Evolutionary conservation across 495 filamentous ascomycete species (phyloP).

Genomic region (Parmelia sp.): DNA sequence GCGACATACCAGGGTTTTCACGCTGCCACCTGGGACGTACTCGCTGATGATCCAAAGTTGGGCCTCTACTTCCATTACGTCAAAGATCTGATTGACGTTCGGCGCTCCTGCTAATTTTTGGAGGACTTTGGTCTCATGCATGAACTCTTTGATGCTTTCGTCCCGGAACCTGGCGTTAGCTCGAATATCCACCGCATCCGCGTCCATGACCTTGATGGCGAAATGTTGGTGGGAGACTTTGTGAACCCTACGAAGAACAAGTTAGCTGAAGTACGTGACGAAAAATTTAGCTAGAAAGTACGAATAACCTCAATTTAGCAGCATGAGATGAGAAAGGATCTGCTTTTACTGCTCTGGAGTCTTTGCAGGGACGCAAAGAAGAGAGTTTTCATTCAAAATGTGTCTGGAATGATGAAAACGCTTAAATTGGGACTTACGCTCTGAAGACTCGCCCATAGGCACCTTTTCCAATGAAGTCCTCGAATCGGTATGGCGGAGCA

Average conservation of each 20-base stretch:
- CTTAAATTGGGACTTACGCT: constrained; percentile 41
- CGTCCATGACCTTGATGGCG: constrained; percentile 91
- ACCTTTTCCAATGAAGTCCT: constrained; percentile 93
- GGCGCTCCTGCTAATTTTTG: constrained; percentile 77
- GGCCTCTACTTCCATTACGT: constrained; percentile 77
- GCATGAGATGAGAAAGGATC: not conserved
- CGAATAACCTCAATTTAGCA: not conserved
- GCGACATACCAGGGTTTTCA: constrained; percentile 69
- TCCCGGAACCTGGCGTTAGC: constrained; percentile 62
- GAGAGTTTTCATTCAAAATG: not conserved
- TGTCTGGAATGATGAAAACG: not conserved
- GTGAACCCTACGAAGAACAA: constrained; percentile 14
- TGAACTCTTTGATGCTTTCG: constrained; percentile 76
- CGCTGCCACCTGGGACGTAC: constrained; percentile 90
- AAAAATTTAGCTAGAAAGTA: not conserved
- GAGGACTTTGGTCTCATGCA: constrained; percentile 83
- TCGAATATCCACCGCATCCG: constrained; percentile 76
- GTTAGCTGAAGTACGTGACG: constrained; percentile 15
- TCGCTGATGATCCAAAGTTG: constrained; percentile 95
- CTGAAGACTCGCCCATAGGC: constrained; percentile 93
- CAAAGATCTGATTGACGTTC: constrained; percentile 87
- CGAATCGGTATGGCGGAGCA: constrained; percentile 63
- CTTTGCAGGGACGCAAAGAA: not conserved
- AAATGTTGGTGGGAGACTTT: constrained; percentile 51
- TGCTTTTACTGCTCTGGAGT: not conserved